These are phyloP conservation scores for Rhododendron williamsianum DNA, from an alignment of 148 eudicot genomes.

Conservation along the genomic window DNA sequence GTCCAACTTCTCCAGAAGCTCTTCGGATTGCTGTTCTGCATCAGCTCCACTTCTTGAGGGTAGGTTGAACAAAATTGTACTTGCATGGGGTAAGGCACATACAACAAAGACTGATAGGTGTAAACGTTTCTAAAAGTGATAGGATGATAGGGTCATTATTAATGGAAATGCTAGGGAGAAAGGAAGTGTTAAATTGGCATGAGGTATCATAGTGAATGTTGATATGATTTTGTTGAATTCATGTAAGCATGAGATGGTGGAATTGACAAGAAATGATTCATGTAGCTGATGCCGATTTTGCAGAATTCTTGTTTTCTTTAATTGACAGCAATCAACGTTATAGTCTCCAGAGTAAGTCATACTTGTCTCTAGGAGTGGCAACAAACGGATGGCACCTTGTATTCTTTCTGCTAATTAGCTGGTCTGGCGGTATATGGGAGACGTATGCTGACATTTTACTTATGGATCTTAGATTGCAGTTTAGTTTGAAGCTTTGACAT, in stretches of 20 bases:
- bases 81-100: not conserved
- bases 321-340: not conserved
- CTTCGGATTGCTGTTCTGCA: not conserved
- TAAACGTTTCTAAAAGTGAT: not conserved
- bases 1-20: not conserved
- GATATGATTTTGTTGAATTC: not conserved
- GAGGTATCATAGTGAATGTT: not conserved
- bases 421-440: not conserved
- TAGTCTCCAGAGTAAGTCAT: not conserved
- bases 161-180: not conserved
- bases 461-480: not conserved
- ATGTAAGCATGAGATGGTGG: not conserved
- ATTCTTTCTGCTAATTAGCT: constrained; percentile 1
- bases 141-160: not conserved
- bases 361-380: not conserved
- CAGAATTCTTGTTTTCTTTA: not conserved
- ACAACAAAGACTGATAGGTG: not conserved
- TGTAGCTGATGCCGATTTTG: not conserved
- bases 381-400: not conserved
- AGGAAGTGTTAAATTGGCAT: not conserved
- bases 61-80: not conserved
- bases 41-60: not conserved
- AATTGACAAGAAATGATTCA: not conserved
- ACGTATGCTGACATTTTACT: not conserved
- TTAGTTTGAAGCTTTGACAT: not conserved